Percentiles rank a stretch among this genome's conserved stretches.
These are phyloP conservation scores for Phtheirospermum japonicum DNA, from an alignment of 257 asterid species.

Conservation along the genomic window DNA sequence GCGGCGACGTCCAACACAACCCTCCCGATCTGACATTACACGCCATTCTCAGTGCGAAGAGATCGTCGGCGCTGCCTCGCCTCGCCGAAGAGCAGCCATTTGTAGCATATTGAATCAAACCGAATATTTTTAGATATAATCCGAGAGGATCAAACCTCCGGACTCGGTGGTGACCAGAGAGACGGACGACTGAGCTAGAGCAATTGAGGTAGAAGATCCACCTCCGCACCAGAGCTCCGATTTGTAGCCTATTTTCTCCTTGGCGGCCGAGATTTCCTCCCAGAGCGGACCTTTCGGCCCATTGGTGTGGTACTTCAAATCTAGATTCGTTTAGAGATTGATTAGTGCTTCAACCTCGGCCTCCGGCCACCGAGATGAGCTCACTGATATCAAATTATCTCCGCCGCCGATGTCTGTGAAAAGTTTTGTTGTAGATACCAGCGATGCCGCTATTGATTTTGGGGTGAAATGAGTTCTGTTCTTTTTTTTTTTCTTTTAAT, in stretches of 20 bases:
- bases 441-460: too few relatives aligned
- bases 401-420: constrained; percentile 36
- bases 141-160: constrained; percentile 51
- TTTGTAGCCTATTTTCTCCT: constrained; percentile 68
- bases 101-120: constrained; percentile 34
- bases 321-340: constrained; percentile 55
- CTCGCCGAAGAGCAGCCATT: constrained; percentile 27
- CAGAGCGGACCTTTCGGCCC: constrained; percentile 90
- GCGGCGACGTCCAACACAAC: constrained; percentile 27
- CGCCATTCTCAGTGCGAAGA: constrained; percentile 37
- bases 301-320: constrained; percentile 67
- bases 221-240: constrained; percentile 51
- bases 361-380: constrained; percentile 92
- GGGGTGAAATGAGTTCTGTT: too few relatives aligned
- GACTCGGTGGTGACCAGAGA: constrained; percentile 27
- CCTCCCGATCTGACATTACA: constrained; percentile 35
- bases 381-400: constrained; percentile 34
- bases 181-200: constrained; percentile 49
- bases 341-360: constrained; percentile 73
- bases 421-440: constrained; percentile 21
- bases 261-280: constrained; percentile 82
- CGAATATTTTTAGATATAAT: constrained; percentile 69
- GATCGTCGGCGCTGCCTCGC: constrained; percentile 5
- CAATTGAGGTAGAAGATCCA: constrained; percentile 57
- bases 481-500: too few relatives aligned